phyloP scores from a whole-genome alignment of 2,329 filamentous ascomycete genomes.

The Penicillium sp. region DNA sequence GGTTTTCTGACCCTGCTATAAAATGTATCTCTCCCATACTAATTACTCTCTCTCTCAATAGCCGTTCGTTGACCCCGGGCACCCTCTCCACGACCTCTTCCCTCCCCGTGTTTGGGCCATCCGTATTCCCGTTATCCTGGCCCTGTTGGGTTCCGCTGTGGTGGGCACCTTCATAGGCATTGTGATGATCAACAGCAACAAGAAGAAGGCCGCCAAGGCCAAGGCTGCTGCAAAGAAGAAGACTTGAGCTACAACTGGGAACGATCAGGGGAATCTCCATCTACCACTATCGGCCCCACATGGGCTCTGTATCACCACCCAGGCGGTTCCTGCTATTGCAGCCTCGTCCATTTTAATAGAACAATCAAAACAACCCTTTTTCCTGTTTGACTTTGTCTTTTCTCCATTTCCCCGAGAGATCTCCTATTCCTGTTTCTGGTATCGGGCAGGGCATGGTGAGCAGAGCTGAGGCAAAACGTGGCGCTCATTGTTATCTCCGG shows the following conservation, averaged over 20 bases:
- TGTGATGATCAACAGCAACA: constrained; percentile 98
- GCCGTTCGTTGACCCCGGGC: constrained; percentile 96
- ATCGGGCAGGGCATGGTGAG: neutral
- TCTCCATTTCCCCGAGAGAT: neutral
- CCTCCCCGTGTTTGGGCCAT: constrained; percentile 98
- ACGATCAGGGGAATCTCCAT: constrained; percentile 2
- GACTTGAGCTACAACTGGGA: constrained; percentile 52
- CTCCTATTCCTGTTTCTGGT: neutral
- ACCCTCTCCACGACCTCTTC: constrained; percentile 92
- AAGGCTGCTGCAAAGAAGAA: constrained; percentile 85
- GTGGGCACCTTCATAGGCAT: constrained; percentile 94
- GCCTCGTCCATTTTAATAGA: constrained; percentile 3
- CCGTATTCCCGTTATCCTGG: constrained; percentile 94
- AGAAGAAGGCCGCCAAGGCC: constrained; percentile 94
- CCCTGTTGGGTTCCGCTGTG: constrained; percentile 86
- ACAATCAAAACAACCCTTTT: neutral
- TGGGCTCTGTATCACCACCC: constrained; percentile 12
- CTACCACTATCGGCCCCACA: neutral
- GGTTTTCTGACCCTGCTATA: constrained; percentile 21
- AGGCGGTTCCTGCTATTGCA: neutral
- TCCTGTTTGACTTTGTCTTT: neutral
- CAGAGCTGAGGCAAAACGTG: neutral
- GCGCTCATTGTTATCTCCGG: neutral
- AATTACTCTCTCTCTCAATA: constrained; percentile 43
- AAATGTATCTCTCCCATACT: neutral